Evolutionary conservation across 305 asterid species (phyloP).

Genomic region (Vinca major): DNA sequence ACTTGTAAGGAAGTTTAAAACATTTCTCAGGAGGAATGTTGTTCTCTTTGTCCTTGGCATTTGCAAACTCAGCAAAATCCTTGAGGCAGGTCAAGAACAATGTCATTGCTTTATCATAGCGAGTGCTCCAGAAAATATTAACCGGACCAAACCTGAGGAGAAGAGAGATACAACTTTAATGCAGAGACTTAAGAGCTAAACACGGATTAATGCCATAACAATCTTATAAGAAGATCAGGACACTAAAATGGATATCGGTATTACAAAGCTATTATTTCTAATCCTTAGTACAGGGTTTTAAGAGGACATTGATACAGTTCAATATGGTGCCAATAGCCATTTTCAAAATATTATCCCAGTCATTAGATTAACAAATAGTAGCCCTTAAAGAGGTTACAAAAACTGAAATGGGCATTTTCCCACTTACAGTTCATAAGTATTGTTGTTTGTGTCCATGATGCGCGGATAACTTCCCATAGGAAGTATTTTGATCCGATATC

Average conservation of each 20-base stretch:
- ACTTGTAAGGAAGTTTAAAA: constrained; percentile 96
- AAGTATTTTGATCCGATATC: constrained; percentile 84
- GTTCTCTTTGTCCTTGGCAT: constrained; percentile 80
- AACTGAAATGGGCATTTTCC: background rate
- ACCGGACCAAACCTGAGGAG: constrained; percentile 82
- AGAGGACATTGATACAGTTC: background rate
- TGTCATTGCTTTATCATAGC: constrained; percentile 97
- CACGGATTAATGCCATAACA: background rate
- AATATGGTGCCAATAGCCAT: background rate
- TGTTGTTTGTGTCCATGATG: constrained; percentile 77
- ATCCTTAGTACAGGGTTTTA: background rate
- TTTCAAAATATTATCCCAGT: background rate
- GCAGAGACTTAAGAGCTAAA: background rate
- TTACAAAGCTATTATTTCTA: background rate
- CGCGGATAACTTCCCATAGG: constrained; percentile 99
- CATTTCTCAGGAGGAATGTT: constrained; percentile 76
- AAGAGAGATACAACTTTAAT: background rate
- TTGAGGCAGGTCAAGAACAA: constrained; percentile 81
- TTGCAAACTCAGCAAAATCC: constrained; percentile 95
- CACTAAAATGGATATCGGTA: background rate
- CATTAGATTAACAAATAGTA: background rate
- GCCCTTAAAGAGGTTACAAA: background rate
- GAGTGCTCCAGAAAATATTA: constrained; percentile 98
- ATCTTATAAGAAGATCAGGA: background rate
- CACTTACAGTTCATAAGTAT: constrained; percentile 87